Evolutionary conservation across 177 flowering plant species (phyloP).

Genomic region (Vitis hybrid): DNA sequence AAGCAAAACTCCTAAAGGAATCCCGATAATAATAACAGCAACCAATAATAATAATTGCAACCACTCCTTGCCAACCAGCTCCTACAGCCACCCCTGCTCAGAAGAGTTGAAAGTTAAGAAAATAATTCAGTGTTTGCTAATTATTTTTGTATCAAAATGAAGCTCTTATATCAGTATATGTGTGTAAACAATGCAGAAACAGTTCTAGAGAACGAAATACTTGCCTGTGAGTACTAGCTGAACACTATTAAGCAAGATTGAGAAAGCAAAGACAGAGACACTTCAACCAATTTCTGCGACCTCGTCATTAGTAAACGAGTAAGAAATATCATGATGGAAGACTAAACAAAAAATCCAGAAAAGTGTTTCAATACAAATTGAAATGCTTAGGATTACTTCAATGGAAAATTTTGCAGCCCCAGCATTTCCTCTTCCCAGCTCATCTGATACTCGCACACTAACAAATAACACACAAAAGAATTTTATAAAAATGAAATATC

Average conservation of each 20-base stretch:
- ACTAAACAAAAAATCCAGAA: slow-evolving; percentile 37
- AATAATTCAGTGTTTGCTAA: no score
- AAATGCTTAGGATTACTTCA: slow-evolving; percentile 36
- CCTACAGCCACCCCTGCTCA: slow-evolving; percentile 59
- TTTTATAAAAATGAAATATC: no score
- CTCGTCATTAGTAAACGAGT: slow-evolving; percentile 37
- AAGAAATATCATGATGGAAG: slow-evolving; percentile 29
- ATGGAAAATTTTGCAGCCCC: slow-evolving; percentile 49
- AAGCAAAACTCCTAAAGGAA: slow-evolving; percentile 46
- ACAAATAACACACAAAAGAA: not conserved
- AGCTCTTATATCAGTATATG: no score
- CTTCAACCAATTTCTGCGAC: slow-evolving; percentile 38
- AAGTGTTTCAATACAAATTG: slow-evolving; percentile 35
- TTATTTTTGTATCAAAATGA: no score
- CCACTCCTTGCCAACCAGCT: slow-evolving; percentile 45
- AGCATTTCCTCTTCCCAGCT: slow-evolving; percentile 51
- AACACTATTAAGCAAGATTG: slow-evolving; percentile 47
- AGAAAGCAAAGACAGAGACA: slow-evolving; percentile 48
- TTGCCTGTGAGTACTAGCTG: slow-evolving; percentile 55
- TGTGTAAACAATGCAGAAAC: no score
- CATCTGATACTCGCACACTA: slow-evolving; percentile 54
- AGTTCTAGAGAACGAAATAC: not conserved
- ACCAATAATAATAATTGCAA: slow-evolving; percentile 42
- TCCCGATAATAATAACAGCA: slow-evolving; percentile 39
- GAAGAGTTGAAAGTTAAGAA: no score